Conservation (phyloP, 352 stramenopile species). For the Pythium periplocum region DNA sequence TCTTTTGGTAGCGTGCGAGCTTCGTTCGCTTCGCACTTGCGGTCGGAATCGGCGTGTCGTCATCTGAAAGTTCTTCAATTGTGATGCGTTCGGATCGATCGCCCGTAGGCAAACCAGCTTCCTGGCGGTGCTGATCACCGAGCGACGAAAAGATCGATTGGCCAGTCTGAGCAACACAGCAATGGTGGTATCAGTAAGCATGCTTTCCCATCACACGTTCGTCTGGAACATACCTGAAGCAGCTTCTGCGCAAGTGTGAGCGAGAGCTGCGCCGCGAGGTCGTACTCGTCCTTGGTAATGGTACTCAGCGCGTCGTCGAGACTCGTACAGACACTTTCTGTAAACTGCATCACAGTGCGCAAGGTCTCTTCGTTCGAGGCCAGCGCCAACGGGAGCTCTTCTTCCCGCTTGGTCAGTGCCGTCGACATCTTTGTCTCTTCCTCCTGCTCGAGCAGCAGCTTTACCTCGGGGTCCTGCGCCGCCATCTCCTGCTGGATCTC, state of each 20-base stretch:
- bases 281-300: constrained; percentile 68
- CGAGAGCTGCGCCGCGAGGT: constrained; percentile 61
- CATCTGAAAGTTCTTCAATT: constrained; percentile 56
- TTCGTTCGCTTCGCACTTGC: constrained; percentile 3
- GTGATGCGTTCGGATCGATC: constrained; percentile 56
- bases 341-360: constrained; percentile 65
- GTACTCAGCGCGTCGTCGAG: constrained; percentile 71
- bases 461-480: constrained; percentile 4
- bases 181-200: background rate
- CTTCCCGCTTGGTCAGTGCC: constrained; percentile 3
- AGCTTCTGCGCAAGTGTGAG: constrained; percentile 71
- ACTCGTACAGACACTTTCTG: constrained; percentile 68
- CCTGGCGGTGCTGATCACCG: constrained; percentile 50
- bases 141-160: constrained; percentile 69
- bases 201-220: background rate
- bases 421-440: background rate
- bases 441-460: background rate
- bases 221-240: constrained; percentile 31
- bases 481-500: constrained; percentile 9
- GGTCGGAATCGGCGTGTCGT: constrained; percentile 18
- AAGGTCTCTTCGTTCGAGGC: constrained; percentile 60
- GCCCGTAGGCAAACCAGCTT: constrained; percentile 12
- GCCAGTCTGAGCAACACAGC: constrained; percentile 21
- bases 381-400: constrained; percentile 10
- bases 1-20: constrained; percentile 5